Conservation (phyloP, 495 filamentous ascomycete genomes). For the Penicillium paradoxum region DNA sequence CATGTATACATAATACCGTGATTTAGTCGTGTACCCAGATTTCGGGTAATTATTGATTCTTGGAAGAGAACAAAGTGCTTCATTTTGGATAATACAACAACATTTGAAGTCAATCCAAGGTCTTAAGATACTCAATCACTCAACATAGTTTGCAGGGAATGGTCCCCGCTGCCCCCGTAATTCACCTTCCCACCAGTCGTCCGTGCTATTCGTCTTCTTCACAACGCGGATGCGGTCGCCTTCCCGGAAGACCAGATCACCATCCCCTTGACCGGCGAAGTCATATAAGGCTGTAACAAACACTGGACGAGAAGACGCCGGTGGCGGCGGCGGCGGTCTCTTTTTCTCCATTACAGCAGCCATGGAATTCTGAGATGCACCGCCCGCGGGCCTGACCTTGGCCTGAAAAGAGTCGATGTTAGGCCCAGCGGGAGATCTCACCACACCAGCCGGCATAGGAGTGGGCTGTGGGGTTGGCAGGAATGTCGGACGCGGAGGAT, state of each 20-base stretch:
- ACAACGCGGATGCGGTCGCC: slow-evolving; percentile 81
- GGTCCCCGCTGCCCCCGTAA: slow-evolving; percentile 64
- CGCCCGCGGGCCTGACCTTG: slow-evolving; percentile 9
- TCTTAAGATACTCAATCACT: slow-evolving; percentile 5
- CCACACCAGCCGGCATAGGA: slow-evolving; percentile 14
- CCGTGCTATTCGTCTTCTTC: slow-evolving; percentile 76
- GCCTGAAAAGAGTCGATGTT: slow-evolving; percentile 50
- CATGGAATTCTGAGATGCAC: not conserved
- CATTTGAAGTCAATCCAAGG: no score
- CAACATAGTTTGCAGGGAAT: slow-evolving; percentile 89
- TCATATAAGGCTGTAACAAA: slow-evolving; percentile 80
- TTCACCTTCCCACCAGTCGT: slow-evolving; percentile 97
- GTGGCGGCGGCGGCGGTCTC: slow-evolving; percentile 67
- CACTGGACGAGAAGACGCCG: slow-evolving; percentile 47
- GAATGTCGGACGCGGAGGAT: slow-evolving; percentile 7
- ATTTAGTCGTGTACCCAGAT: not conserved
- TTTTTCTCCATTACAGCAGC: slow-evolving; percentile 48
- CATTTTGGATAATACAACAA: no score
- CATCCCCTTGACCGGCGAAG: slow-evolving; percentile 65
- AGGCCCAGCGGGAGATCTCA: slow-evolving; percentile 22
- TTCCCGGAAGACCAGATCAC: slow-evolving; percentile 76
- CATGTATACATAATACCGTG: no score
- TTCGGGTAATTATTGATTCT: not conserved
- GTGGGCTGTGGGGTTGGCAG: slow-evolving; percentile 9
- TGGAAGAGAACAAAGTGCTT: not conserved